phyloP scores from a whole-genome alignment of 1,284 basidiomycete genomes.

The Marasmius oreades region DNA sequence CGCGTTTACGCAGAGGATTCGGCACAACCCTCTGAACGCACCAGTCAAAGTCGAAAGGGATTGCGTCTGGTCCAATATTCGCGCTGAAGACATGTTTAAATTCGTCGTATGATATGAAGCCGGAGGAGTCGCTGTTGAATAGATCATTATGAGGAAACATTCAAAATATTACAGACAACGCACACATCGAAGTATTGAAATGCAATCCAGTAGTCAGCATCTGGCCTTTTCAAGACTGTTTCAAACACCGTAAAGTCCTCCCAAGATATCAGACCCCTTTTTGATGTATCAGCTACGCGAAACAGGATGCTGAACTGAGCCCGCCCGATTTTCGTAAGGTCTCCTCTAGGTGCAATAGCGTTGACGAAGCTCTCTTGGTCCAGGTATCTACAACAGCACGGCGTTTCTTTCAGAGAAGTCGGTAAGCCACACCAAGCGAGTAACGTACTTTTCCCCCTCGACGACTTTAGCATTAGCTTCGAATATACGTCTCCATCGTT shows the following conservation, averaged over 20 bases:
- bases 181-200: conserved; percentile 96
- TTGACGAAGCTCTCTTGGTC: conserved; percentile 85
- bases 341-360: conserved; percentile 84
- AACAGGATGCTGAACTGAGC: conserved; percentile 88
- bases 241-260: conserved; percentile 95
- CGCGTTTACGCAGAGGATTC: background rate
- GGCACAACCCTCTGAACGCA: conserved; percentile 24
- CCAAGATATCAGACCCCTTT: conserved; percentile 82
- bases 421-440: background rate
- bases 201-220: conserved; percentile 94
- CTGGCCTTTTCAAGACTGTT: conserved; percentile 83
- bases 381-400: conserved; percentile 58
- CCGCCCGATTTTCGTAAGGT: conserved; percentile 80
- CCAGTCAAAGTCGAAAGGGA: conserved; percentile 95
- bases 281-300: conserved; percentile 81
- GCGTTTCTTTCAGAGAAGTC: background rate
- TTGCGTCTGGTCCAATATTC: conserved; percentile 75
- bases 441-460: conserved; percentile 77
- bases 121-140: conserved; percentile 71
- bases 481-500: conserved; percentile 84
- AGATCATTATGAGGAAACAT: conserved; percentile 3
- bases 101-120: conserved; percentile 87
- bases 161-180: conserved; percentile 28
- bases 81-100: conserved; percentile 88
- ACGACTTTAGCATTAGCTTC: conserved; percentile 74